phyloP scores from a whole-genome alignment of 2,329 filamentous ascomycete species.

The Lasiodiplodia gonubiensis region DNA sequence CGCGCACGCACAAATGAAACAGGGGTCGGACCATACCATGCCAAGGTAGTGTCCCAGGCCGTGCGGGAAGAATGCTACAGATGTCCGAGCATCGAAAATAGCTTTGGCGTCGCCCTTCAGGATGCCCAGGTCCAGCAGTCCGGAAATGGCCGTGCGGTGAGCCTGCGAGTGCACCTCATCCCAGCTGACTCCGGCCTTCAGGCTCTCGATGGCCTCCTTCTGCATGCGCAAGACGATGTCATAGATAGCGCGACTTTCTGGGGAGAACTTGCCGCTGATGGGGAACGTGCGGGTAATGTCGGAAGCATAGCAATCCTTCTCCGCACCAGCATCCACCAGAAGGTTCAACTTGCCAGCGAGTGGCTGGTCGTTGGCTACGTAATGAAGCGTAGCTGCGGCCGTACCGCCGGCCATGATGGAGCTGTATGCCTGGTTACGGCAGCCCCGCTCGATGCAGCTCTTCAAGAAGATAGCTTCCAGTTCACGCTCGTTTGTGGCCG shows the following conservation, averaged over 20 bases:
- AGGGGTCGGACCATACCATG: constrained; percentile 41
- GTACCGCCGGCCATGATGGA: constrained; percentile 83
- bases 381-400: constrained; percentile 74
- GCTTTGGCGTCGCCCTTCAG: constrained; percentile 64
- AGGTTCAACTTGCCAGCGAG: constrained; percentile 73
- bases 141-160: constrained; percentile 81
- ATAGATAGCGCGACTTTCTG: constrained; percentile 64
- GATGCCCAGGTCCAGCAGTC: constrained; percentile 76
- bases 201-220: constrained; percentile 71
- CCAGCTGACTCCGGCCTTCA: constrained; percentile 78
- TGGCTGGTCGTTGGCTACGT: constrained; percentile 66
- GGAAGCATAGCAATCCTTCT: constrained; percentile 56
- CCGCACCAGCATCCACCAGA: constrained; percentile 79
- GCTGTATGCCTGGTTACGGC: constrained; percentile 84
- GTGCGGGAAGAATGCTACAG: constrained; percentile 58
- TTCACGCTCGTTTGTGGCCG: constrained; percentile 77
- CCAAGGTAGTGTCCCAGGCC: constrained; percentile 58
- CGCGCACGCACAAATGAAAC: not conserved
- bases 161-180: constrained; percentile 81
- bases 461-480: constrained; percentile 82
- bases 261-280: constrained; percentile 63
- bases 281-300: constrained; percentile 87
- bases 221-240: constrained; percentile 89
- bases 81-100: constrained; percentile 53
- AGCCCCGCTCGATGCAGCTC: constrained; percentile 74